phyloP scores from a whole-genome alignment of 345 rosid species.

The Eucalyptus tenuipes region DNA sequence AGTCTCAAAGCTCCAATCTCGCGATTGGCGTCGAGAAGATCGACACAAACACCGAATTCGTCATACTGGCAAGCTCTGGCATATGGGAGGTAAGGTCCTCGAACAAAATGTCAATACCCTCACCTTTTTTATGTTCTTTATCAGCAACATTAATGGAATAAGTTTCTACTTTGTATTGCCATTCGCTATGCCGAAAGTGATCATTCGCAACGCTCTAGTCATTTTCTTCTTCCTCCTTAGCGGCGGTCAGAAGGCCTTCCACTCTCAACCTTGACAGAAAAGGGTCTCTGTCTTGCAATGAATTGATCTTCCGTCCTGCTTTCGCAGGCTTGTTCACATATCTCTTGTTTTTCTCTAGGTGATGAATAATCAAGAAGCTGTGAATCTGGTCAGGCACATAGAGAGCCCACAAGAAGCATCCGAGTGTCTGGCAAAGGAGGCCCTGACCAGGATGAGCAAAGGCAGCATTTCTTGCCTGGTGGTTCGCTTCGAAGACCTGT shows the following conservation, averaged over 20 bases:
- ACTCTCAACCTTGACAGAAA: too few relatives aligned
- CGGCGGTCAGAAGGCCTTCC: too few relatives aligned
- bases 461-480: slow-evolving; percentile 49
- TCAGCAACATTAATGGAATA: not conserved
- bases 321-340: not conserved
- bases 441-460: slow-evolving; percentile 42
- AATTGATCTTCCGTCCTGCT: too few relatives aligned
- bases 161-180: not conserved
- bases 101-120: not conserved
- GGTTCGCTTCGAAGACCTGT: slow-evolving; percentile 27
- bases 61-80: slow-evolving; percentile 61
- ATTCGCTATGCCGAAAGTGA: not conserved
- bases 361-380: slow-evolving; percentile 72
- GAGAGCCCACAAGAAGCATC: slow-evolving; percentile 67
- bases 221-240: not conserved
- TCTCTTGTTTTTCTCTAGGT: slow-evolving; percentile 18
- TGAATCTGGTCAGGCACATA: slow-evolving; percentile 43
- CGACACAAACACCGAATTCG: slow-evolving; percentile 40
- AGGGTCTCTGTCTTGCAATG: too few relatives aligned
- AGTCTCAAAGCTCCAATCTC: slow-evolving; percentile 9
- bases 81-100: slow-evolving; percentile 51
- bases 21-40: slow-evolving; percentile 24
- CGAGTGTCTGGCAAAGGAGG: slow-evolving; percentile 57
- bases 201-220: not conserved
- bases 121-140: not conserved